Conservation (phyloP, 192 early-diverging fungal species). For the Coemansia reversa region DNA sequence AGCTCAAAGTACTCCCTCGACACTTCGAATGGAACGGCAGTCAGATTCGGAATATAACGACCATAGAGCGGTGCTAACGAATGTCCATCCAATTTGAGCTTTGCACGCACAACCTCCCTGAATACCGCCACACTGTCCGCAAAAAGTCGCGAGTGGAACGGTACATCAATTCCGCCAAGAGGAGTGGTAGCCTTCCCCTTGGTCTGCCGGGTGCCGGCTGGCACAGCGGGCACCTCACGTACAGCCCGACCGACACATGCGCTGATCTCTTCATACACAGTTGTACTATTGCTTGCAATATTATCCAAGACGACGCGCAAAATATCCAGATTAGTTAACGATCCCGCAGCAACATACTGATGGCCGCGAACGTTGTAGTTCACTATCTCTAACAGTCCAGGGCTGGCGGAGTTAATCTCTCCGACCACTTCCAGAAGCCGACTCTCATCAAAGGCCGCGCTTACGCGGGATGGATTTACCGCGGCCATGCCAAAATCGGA, state of each 20-base stretch:
- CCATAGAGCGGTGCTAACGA: constrained; percentile 65
- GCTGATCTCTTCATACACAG: background rate
- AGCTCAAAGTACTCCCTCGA: constrained; percentile 72
- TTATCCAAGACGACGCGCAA: constrained; percentile 83
- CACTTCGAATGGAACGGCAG: constrained; percentile 82
- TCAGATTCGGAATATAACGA: constrained; percentile 95
- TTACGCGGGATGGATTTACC: constrained; percentile 81
- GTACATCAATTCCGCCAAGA: constrained; percentile 88
- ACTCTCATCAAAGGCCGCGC: constrained; percentile 64
- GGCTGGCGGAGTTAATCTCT: constrained; percentile 68
- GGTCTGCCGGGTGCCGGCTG: constrained; percentile 61
- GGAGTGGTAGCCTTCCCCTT: constrained; percentile 88
- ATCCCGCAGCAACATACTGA: constrained; percentile 92
- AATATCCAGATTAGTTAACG: constrained; percentile 74
- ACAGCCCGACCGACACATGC: constrained; percentile 63
- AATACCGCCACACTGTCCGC: constrained; percentile 79
- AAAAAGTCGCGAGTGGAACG: constrained; percentile 86
- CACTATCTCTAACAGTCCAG: constrained; percentile 83
- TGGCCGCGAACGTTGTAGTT: constrained; percentile 95
- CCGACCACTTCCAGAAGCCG: constrained; percentile 62
- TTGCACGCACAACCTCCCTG: constrained; percentile 74
- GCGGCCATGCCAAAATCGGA: constrained; percentile 94
- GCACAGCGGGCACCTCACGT: constrained; percentile 58
- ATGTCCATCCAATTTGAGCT: constrained; percentile 67
- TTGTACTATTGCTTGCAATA: background rate